A percentile compares a stretch with the other conserved stretches of the same genome.
Conservation (phyloP, 441 rosid genomes). For the Gossypium aridum region DNA sequence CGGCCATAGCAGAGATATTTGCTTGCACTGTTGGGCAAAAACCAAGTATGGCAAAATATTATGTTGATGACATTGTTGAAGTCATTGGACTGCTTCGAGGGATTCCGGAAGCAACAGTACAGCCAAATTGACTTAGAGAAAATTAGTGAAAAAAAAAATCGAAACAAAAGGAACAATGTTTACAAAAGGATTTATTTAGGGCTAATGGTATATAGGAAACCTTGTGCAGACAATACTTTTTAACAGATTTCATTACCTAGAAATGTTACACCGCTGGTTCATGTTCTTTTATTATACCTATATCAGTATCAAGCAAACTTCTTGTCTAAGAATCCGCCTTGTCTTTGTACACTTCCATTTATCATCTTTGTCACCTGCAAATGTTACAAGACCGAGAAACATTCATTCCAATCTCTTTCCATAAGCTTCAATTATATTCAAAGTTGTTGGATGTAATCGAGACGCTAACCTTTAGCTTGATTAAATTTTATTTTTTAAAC, state of each 20-base stretch:
- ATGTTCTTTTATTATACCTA: neutral
- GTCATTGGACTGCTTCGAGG: constrained; percentile 54
- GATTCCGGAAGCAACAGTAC: constrained; percentile 34
- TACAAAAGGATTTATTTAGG: constrained; percentile 6
- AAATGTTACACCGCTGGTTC: neutral
- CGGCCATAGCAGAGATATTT: constrained; percentile 45
- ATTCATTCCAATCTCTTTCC: too few relatives aligned
- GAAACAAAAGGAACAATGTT: neutral
- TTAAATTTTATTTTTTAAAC: too few relatives aligned
- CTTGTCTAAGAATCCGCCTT: neutral
- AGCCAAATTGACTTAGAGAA: constrained; percentile 13
- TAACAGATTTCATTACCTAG: constrained; percentile 1
- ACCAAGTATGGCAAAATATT: constrained; percentile 82
- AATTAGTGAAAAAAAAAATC: neutral
- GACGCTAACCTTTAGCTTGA: too few relatives aligned
- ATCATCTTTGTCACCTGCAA: neutral
- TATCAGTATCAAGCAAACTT: neutral
- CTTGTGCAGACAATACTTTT: constrained; percentile 20
- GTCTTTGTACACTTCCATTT: neutral
- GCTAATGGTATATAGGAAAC: constrained; percentile 14
- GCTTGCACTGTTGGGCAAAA: constrained; percentile 84
- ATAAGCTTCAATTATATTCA: too few relatives aligned
- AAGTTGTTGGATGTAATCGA: too few relatives aligned
- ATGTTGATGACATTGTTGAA: constrained; percentile 56
- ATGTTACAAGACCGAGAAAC: too few relatives aligned